phyloP scores from a whole-genome alignment of 768 basidiomycete species.

The Boletellus ananiceps region DNA sequence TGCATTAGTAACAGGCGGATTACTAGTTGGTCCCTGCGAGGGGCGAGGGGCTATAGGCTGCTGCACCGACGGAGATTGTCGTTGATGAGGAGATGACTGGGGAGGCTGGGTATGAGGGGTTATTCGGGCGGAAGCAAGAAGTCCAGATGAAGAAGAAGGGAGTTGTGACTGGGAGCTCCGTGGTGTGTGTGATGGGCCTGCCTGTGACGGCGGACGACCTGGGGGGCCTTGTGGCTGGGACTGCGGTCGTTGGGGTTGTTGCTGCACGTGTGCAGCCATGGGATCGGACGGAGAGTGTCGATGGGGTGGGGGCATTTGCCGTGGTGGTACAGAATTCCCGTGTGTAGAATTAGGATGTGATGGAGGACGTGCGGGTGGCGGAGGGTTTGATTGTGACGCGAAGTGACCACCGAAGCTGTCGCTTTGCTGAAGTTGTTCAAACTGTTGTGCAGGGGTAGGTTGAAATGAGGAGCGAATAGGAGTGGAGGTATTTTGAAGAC shows the following conservation, averaged over 20 bases:
- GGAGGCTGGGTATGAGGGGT: constrained; percentile 32
- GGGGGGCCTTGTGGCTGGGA: constrained; percentile 54
- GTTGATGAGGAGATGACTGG: constrained; percentile 31
- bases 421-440: constrained; percentile 49
- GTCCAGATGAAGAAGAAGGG: constrained; percentile 27
- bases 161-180: constrained; percentile 35
- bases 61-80: constrained; percentile 33
- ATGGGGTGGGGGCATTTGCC: constrained; percentile 33
- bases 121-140: constrained; percentile 29
- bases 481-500: constrained; percentile 36
- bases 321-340: constrained; percentile 29
- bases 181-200: constrained; percentile 47
- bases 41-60: constrained; percentile 37
- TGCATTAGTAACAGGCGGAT: constrained; percentile 22
- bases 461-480: constrained; percentile 40
- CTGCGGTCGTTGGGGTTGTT: constrained; percentile 49
- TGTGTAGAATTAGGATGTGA: constrained; percentile 36
- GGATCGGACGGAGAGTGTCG: constrained; percentile 49
- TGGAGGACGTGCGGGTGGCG: constrained; percentile 40
- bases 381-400: constrained; percentile 36
- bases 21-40: constrained; percentile 24
- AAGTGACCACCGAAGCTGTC: constrained; percentile 34
- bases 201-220: constrained; percentile 48
- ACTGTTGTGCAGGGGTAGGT: constrained; percentile 60
- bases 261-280: constrained; percentile 35